Evolutionary conservation across 2,329 filamentous ascomycete species (phyloP).

Genomic region (Beauveria pseudobassiana): DNA sequence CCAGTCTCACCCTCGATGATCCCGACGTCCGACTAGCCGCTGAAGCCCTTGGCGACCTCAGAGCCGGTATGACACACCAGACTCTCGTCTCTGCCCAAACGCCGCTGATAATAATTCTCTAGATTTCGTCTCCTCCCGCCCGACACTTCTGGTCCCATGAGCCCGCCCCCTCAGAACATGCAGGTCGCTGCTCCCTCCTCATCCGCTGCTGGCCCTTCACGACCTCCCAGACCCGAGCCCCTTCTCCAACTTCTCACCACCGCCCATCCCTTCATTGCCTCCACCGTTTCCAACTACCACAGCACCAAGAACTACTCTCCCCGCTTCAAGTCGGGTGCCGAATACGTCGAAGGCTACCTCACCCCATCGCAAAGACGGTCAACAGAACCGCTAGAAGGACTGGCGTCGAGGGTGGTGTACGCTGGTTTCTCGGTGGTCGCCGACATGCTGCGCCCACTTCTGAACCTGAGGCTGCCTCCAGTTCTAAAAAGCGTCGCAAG

Average conservation of each 20-base stretch:
- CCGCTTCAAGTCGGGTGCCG: conserved; percentile 78
- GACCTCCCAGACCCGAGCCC: conserved; percentile 60
- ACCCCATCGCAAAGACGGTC: conserved; percentile 83
- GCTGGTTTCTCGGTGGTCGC: conserved; percentile 68
- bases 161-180: conserved; percentile 18
- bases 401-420: conserved; percentile 77
- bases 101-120: conserved; percentile 13
- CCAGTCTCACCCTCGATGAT: conserved; percentile 54
- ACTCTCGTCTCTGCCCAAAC: background rate
- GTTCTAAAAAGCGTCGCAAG: conserved; percentile 52
- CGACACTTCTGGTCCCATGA: conserved; percentile 34
- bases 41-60: conserved; percentile 66
- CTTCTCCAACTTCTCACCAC: conserved; percentile 80
- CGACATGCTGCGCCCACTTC: conserved; percentile 40
- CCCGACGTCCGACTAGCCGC: conserved; percentile 64
- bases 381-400: conserved; percentile 77
- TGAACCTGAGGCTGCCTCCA: conserved; percentile 38
- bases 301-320: conserved; percentile 87
- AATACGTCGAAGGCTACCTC: conserved; percentile 84
- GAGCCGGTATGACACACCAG: conserved; percentile 52
- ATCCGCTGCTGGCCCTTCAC: conserved; percentile 16
- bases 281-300: conserved; percentile 78
- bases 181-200: conserved; percentile 16
- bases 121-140: conserved; percentile 64
- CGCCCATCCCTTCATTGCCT: conserved; percentile 78